Conservation (phyloP, 192 early-diverging fungal species). For the Neocallimastix lanati region DNA sequence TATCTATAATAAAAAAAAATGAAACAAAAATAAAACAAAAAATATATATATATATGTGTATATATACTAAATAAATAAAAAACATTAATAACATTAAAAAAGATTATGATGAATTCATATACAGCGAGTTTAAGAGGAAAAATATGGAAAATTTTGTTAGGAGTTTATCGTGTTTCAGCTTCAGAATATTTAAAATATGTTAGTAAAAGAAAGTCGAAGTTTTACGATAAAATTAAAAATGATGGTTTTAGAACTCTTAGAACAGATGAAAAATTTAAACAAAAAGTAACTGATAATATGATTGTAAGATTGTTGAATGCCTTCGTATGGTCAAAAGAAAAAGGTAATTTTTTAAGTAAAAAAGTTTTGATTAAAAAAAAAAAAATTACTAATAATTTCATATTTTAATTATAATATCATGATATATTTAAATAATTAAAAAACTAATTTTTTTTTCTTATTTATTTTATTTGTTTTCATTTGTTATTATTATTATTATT, state of each 20-base stretch:
- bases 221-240: constrained; percentile 71
- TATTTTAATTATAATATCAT: too few species aligned
- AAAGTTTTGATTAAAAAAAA: too few species aligned
- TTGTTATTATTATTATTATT: too few species aligned
- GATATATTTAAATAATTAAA: too few species aligned
- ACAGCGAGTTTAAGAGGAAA: constrained; percentile 18
- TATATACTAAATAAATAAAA: too few species aligned
- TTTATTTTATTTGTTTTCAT: too few species aligned
- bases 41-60: too few species aligned
- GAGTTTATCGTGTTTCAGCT: constrained; percentile 48
- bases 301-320: constrained; percentile 67
- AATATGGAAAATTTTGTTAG: constrained; percentile 59
- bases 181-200: constrained; percentile 56
- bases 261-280: constrained; percentile 55
- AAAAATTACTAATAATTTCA: too few species aligned
- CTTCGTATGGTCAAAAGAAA: constrained; percentile 56
- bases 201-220: constrained; percentile 42
- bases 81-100: neutral
- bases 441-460: too few species aligned
- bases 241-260: constrained; percentile 75
- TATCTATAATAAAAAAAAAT: too few species aligned
- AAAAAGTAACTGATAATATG: constrained; percentile 49
- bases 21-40: too few species aligned
- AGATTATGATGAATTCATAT: neutral
- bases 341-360: too few species aligned